phyloP scores from a whole-genome alignment of 345 rosid species.

The Mercurialis annua region DNA sequence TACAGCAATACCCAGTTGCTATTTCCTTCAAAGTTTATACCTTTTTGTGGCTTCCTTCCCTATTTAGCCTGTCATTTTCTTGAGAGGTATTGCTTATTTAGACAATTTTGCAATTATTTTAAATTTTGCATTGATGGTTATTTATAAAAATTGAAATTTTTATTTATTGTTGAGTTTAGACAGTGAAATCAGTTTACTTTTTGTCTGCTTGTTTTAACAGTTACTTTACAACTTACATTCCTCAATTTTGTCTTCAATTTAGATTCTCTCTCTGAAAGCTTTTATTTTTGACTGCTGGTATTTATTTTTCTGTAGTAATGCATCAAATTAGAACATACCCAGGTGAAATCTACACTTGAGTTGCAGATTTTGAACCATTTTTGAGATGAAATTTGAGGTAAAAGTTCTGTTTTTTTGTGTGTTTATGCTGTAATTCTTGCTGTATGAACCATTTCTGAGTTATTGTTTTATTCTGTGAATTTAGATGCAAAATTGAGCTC shows the following conservation, averaged over 20 bases:
- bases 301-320: constrained; percentile 21
- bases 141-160: not conserved
- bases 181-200: constrained; percentile 42
- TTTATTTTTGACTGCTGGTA: not conserved
- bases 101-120: not conserved
- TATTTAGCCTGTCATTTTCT: constrained; percentile 33
- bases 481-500: constrained; percentile 32
- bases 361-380: constrained; percentile 29
- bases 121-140: not conserved
- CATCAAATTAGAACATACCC: constrained; percentile 14
- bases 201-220: constrained; percentile 32
- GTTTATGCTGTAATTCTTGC: constrained; percentile 1
- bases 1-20: constrained; percentile 42
- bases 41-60: constrained; percentile 4
- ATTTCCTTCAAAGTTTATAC: constrained; percentile 9
- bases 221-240: constrained; percentile 34
- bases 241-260: constrained; percentile 33
- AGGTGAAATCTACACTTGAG: constrained; percentile 31
- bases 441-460: constrained; percentile 9
- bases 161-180: constrained; percentile 19
- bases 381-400: constrained; percentile 35
- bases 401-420: constrained; percentile 4
- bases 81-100: constrained; percentile 12
- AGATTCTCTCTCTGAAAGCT: constrained; percentile 7
- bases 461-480: constrained; percentile 13